Conservation (phyloP, 2,329 filamentous ascomycete species). For the Nectriaceae sp. region DNA sequence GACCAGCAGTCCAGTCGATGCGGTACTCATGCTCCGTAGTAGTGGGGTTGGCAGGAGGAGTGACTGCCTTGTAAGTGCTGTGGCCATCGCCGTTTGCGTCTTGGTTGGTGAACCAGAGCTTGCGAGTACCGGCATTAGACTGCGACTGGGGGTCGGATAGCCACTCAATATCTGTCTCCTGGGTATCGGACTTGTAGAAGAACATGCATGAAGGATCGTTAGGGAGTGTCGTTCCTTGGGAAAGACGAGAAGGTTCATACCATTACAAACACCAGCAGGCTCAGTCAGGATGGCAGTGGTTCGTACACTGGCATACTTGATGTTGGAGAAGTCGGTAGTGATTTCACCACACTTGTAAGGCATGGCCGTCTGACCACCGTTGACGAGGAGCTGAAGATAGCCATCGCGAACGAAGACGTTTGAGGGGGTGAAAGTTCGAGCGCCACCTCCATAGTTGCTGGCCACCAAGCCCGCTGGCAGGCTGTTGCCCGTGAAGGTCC, state of each 20-base stretch:
- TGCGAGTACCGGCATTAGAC: slow-evolving; percentile 28
- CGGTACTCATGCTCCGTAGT: slow-evolving; percentile 33
- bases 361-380: slow-evolving; percentile 25
- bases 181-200: slow-evolving; percentile 28
- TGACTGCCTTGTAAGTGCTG: slow-evolving; percentile 12
- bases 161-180: slow-evolving; percentile 36
- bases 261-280: slow-evolving; percentile 33
- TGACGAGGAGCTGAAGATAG: slow-evolving; percentile 31
- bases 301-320: slow-evolving; percentile 32
- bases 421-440: slow-evolving; percentile 9
- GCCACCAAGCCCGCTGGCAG: slow-evolving; percentile 24
- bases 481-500: slow-evolving; percentile 20
- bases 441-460: slow-evolving; percentile 22
- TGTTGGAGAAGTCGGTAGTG: slow-evolving; percentile 26
- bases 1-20: slow-evolving; percentile 31
- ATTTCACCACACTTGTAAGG: slow-evolving; percentile 29
- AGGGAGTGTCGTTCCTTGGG: not conserved
- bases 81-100: slow-evolving; percentile 24
- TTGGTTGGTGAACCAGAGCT: slow-evolving; percentile 34
- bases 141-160: slow-evolving; percentile 30
- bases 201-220: slow-evolving; percentile 28
- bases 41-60: slow-evolving; percentile 25
- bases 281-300: slow-evolving; percentile 31
- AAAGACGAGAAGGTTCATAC: slow-evolving; percentile 13
- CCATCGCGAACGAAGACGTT: slow-evolving; percentile 27